Base-by-base conservation (phyloP, 1,284 basidiomycete species). In the Mycena sp. region DNA sequence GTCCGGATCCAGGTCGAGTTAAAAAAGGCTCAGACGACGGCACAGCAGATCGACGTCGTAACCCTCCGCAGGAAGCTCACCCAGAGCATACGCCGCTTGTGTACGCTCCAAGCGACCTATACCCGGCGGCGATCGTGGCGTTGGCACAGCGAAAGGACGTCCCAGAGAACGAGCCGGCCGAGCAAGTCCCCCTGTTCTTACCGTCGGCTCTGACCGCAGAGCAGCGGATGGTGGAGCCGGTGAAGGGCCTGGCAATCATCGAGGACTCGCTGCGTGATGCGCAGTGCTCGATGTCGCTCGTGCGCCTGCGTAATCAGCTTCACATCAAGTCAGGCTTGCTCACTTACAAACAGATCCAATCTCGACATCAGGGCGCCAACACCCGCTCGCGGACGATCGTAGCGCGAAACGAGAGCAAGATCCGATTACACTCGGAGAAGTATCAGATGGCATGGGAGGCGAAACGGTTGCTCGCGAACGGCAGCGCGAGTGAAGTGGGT, bases 181-280 rank as follows among this genome's bases (percentile, higher is more conserved):
- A 54, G n/a, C 16, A 25, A 2, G 23, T 4, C 9, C 52, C 52
- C 17, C 28, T 54, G 2, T 41, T 54, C 14, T 37, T 38, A 19
- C 52, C 51, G 23, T 54, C 51, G 5, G 9, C 51, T 4, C 32
- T 54, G 19, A 21, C 51, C 9, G n/a, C 87, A 7, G 32, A 7
- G 14, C 9, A 35, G 32, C 32, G 32, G 7, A 14, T 9, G 32
- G 32, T 35, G 9, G 32, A 14, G 32, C 14, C 9, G 7, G 32
- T 14, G 14, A 14, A 7, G 14, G 32, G 32, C 14, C 9, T 35
- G 4, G 14, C 54, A 40, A 28, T 17, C 32, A 23, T 41, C 10
- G 37, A 45, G 29, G 10, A n/a, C 16, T 14, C 28, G 6, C 19
- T 32, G 23, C 29, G 54, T n/a, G 44, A 57, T 40, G 60, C 41